phyloP scores from a whole-genome alignment of 805 yeast species.

The Ogataea paraovalis region DNA sequence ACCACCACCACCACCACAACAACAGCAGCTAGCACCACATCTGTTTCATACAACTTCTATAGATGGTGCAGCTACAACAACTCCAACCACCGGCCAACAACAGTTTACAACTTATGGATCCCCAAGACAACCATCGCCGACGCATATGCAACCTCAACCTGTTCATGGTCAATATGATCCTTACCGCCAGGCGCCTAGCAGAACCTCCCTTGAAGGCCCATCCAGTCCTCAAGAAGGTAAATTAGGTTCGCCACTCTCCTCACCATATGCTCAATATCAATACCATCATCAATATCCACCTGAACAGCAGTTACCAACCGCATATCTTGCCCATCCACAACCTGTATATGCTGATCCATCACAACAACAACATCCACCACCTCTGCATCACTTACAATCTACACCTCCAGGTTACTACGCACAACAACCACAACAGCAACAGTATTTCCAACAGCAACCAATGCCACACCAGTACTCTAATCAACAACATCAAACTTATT shows the following conservation, averaged over 20 bases:
- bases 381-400: slow-evolving; percentile 1
- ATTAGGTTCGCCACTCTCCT: slow-evolving; percentile 5
- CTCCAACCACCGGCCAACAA: not conserved
- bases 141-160: not conserved
- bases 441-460: not conserved
- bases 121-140: not conserved
- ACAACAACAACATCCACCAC: slow-evolving; percentile 5
- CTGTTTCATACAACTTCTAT: not conserved
- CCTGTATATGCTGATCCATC: not conserved
- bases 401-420: not conserved
- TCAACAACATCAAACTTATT: slow-evolving; percentile 1
- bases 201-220: not conserved
- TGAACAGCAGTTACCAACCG: not conserved
- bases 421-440: not conserved
- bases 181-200: slow-evolving; percentile 1
- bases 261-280: slow-evolving; percentile 6
- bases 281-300: slow-evolving; percentile 2
- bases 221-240: slow-evolving; percentile 2
- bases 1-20: slow-evolving; percentile 29
- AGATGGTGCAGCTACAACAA: not conserved
- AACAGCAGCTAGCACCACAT: slow-evolving; percentile 32
- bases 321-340: not conserved
- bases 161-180: not conserved
- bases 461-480: not conserved
- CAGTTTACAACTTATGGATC: not conserved